phyloP scores from a whole-genome alignment of 768 basidiomycete species.

The Sarcodon sp. region DNA sequence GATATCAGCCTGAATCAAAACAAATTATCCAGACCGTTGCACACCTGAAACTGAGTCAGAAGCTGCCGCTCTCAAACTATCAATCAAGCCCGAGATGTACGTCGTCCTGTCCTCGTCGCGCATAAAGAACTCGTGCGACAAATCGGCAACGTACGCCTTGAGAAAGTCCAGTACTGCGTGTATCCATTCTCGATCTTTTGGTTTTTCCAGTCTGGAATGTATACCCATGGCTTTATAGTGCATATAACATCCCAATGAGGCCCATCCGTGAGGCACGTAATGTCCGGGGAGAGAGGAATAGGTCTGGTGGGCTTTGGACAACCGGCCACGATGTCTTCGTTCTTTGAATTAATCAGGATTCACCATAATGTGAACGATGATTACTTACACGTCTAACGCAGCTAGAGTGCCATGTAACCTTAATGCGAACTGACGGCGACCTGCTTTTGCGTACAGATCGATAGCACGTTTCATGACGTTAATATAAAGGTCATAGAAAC shows the following conservation, averaged over 20 bases:
- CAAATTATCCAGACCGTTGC: not conserved
- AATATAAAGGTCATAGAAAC: slow-evolving; percentile 73
- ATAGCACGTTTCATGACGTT: slow-evolving; percentile 69
- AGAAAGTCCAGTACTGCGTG: slow-evolving; percentile 68
- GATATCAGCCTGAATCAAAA: slow-evolving; percentile 5
- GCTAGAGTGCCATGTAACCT: slow-evolving; percentile 80
- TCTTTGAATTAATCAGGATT: not conserved
- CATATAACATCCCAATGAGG: slow-evolving; percentile 68
- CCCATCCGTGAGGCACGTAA: slow-evolving; percentile 75
- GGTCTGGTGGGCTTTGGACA: slow-evolving; percentile 49
- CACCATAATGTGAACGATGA: no score
- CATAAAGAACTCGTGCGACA: slow-evolving; percentile 38
- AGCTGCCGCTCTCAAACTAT: slow-evolving; percentile 33
- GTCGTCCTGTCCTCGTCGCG: slow-evolving; percentile 34
- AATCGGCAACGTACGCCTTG: slow-evolving; percentile 47
- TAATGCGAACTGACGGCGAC: slow-evolving; percentile 74
- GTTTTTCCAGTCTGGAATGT: slow-evolving; percentile 40
- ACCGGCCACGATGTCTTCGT: slow-evolving; percentile 54
- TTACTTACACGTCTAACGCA: slow-evolving; percentile 74
- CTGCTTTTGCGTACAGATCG: slow-evolving; percentile 73
- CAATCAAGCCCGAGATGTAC: slow-evolving; percentile 40
- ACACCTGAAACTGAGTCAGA: slow-evolving; percentile 42
- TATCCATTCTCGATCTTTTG: slow-evolving; percentile 69
- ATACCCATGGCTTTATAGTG: slow-evolving; percentile 62
- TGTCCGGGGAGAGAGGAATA: slow-evolving; percentile 78